Evolutionary conservation across 192 early-diverging fungal species (phyloP).

Genomic region (Fimicolochytrium jonesii): DNA sequence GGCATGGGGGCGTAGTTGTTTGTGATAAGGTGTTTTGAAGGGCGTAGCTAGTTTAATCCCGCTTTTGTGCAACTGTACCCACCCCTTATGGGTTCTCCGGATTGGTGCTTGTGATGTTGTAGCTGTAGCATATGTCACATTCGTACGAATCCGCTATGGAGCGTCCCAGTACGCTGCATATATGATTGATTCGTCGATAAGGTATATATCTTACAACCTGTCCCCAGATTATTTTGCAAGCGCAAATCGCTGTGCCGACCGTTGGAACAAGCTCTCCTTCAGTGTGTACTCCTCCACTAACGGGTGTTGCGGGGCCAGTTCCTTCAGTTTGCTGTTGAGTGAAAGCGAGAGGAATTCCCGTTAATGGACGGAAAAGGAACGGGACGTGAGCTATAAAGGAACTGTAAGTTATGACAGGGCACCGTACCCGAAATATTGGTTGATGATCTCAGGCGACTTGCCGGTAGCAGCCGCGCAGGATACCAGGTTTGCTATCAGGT

Average conservation of each 20-base stretch:
- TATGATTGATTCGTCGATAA: too few relatives aligned
- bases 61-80: too few relatives aligned
- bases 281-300: constrained; percentile 71
- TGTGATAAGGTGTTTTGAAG: constrained; percentile 1
- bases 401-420: neutral
- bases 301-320: constrained; percentile 70
- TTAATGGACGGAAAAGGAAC: neutral
- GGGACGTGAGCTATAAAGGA: neutral
- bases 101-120: too few relatives aligned
- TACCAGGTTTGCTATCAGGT: constrained; percentile 84
- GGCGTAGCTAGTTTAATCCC: too few relatives aligned
- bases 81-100: too few relatives aligned
- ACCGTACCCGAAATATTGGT: constrained; percentile 61
- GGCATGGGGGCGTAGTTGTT: neutral
- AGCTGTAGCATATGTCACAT: too few relatives aligned
- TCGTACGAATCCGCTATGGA: too few relatives aligned
- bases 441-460: constrained; percentile 63
- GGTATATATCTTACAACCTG: too few relatives aligned
- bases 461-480: constrained; percentile 65
- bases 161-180: too few relatives aligned
- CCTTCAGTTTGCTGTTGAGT: constrained; percentile 61
- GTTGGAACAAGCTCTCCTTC: constrained; percentile 83
- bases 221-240: too few relatives aligned
- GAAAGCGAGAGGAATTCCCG: neutral
- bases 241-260: constrained; percentile 32